Conservation (phyloP, 768 basidiomycete genomes). For the Boletus edulis region DNA sequence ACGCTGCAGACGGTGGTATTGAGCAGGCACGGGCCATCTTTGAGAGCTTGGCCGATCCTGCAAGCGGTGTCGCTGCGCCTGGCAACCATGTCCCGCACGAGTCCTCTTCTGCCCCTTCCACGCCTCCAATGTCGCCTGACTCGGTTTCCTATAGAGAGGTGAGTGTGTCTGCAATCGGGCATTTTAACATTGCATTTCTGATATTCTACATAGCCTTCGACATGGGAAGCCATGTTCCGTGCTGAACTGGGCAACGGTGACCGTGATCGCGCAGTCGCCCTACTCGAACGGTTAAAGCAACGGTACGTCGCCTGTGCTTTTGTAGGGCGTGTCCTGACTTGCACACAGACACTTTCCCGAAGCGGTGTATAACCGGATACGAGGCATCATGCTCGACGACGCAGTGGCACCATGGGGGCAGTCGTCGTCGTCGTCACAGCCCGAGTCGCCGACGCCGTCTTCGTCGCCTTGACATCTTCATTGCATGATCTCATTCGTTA, state of each 20-base stretch:
- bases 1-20: constrained; percentile 66
- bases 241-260: constrained; percentile 83
- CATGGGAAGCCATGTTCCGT: constrained; percentile 94
- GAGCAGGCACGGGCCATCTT: constrained; percentile 75
- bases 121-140: constrained; percentile 34
- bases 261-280: constrained; percentile 60
- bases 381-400: constrained; percentile 77
- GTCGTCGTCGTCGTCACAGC: constrained; percentile 15
- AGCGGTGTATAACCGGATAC: constrained; percentile 76
- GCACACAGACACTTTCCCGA: constrained; percentile 59
- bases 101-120: constrained; percentile 28
- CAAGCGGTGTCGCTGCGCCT: constrained; percentile 81
- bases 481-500: background rate
- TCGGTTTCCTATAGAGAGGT: constrained; percentile 39
- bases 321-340: too few species aligned
- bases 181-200: background rate
- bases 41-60: constrained; percentile 75
- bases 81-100: constrained; percentile 84
- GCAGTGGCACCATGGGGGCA: constrained; percentile 46
- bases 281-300: constrained; percentile 70
- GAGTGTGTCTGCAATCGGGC: background rate
- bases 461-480: background rate
- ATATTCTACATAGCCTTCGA: constrained; percentile 61
- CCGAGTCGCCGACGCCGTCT: background rate
- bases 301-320: constrained; percentile 42